These are phyloP conservation scores for Coprinellus aureogranulatus DNA, from an alignment of 768 basidiomycete genomes.

Conservation along the genomic window DNA sequence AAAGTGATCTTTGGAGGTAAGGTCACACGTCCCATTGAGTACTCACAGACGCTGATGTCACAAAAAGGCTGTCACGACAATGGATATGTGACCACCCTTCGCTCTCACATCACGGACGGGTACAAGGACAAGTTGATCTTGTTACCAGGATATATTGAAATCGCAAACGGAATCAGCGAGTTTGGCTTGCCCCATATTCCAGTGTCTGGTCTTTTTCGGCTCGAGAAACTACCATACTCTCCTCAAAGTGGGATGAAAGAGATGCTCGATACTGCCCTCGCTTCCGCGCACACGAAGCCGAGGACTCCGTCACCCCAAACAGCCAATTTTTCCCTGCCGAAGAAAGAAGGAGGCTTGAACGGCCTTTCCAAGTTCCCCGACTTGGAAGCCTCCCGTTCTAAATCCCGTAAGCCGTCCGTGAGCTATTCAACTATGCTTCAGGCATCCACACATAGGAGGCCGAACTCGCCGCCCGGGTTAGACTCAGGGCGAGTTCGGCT, in stretches of 20 bases:
- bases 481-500: slow-evolving; percentile 44
- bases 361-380: slow-evolving; percentile 24
- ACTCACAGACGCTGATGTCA: slow-evolving; percentile 2
- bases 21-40: slow-evolving; percentile 9
- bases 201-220: slow-evolving; percentile 59
- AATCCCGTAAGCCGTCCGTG: not conserved
- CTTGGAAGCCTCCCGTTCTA: slow-evolving; percentile 19
- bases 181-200: slow-evolving; percentile 53
- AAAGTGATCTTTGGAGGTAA: slow-evolving; percentile 69
- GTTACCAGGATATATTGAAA: slow-evolving; percentile 59
- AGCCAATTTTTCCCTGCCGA: not conserved
- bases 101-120: slow-evolving; percentile 63
- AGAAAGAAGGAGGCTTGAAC: slow-evolving; percentile 16
- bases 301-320: not conserved
- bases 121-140: slow-evolving; percentile 63
- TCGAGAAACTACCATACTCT: slow-evolving; percentile 43
- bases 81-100: slow-evolving; percentile 64
- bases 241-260: too few relatives aligned
- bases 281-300: not conserved
- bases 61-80: slow-evolving; percentile 66
- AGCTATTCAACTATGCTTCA: slow-evolving; percentile 48
- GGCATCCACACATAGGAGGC: slow-evolving; percentile 28
- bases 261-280: too few relatives aligned
- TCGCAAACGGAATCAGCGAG: slow-evolving; percentile 57
- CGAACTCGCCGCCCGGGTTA: slow-evolving; percentile 32